These are phyloP conservation scores for Pichia pseudocactophila DNA, from an alignment of 805 yeast genomes.

Conservation along the genomic window DNA sequence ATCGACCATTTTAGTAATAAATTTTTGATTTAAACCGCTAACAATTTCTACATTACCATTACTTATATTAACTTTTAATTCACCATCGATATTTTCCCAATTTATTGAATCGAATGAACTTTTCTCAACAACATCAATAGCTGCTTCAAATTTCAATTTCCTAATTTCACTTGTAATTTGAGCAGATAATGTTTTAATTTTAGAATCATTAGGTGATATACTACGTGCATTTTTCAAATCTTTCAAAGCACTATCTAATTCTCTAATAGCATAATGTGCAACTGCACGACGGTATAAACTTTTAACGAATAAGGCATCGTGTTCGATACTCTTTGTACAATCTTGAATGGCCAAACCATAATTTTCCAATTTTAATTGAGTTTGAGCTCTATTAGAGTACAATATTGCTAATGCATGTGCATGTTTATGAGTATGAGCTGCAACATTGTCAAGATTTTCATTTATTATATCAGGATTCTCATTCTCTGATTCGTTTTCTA, in stretches of 20 bases:
- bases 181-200: conserved; percentile 52
- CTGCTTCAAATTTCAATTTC: conserved; percentile 72
- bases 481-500: conserved; percentile 1
- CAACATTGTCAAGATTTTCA: conserved; percentile 6
- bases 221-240: conserved; percentile 60
- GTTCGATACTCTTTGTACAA: conserved; percentile 58
- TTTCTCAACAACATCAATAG: conserved; percentile 65
- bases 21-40: conserved; percentile 37
- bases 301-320: conserved; percentile 62
- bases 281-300: conserved; percentile 85
- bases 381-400: conserved; percentile 85
- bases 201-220: conserved; percentile 57
- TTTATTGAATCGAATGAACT: conserved; percentile 41
- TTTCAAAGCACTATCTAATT: conserved; percentile 62
- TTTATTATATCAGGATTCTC: not conserved
- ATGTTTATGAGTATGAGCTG: conserved; percentile 16
- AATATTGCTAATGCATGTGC: conserved; percentile 42
- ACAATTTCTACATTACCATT: conserved; percentile 22
- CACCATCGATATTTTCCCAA: conserved; percentile 40
- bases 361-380: conserved; percentile 74
- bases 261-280: conserved; percentile 65
- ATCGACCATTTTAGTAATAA: conserved; percentile 56
- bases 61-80: conserved; percentile 36
- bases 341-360: conserved; percentile 82
- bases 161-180: conserved; percentile 61